These are phyloP conservation scores for Acer negundo DNA, from an alignment of 345 rosid genomes.

Conservation along the genomic window DNA sequence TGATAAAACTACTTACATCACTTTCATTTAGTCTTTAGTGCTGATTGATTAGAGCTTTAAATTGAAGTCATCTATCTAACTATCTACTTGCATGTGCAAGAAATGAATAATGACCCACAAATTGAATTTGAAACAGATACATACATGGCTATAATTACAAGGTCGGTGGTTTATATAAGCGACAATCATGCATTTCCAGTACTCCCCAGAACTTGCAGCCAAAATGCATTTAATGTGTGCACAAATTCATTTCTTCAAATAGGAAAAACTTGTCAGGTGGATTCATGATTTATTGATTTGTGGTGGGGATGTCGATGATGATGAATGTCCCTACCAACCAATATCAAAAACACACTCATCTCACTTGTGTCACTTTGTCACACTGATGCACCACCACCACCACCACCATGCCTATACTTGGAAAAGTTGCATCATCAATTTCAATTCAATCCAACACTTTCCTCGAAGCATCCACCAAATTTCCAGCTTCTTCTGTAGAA, in stretches of 20 bases:
- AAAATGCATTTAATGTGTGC: slow-evolving; percentile 12
- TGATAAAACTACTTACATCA: too few relatives aligned
- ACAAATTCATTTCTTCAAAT: slow-evolving; percentile 8
- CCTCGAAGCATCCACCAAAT: slow-evolving; percentile 15
- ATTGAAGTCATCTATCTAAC: not conserved
- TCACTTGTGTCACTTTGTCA: not conserved
- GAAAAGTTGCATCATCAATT: not conserved
- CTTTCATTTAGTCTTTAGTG: too few relatives aligned
- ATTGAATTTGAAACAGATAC: not conserved
- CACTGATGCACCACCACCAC: not conserved
- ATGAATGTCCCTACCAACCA: slow-evolving; percentile 15
- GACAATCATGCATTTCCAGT: slow-evolving; percentile 3
- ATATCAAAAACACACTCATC: not conserved
- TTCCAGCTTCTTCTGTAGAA: not conserved
- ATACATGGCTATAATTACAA: not conserved
- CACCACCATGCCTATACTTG: not conserved
- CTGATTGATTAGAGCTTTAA: not conserved
- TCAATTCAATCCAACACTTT: slow-evolving; percentile 5
- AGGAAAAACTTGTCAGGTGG: slow-evolving; percentile 18
- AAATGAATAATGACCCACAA: not conserved
- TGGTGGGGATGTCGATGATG: slow-evolving; percentile 23
- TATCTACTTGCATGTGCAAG: not conserved
- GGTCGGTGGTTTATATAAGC: slow-evolving; percentile 26
- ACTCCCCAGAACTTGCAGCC: not conserved
- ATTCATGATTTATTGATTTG: slow-evolving; percentile 19